A percentile compares a stretch with the other conserved stretches of the same genome.
phyloP scores from a whole-genome alignment of 2,329 filamentous ascomycete species.

The Pseudogymnoascus sp. region DNA sequence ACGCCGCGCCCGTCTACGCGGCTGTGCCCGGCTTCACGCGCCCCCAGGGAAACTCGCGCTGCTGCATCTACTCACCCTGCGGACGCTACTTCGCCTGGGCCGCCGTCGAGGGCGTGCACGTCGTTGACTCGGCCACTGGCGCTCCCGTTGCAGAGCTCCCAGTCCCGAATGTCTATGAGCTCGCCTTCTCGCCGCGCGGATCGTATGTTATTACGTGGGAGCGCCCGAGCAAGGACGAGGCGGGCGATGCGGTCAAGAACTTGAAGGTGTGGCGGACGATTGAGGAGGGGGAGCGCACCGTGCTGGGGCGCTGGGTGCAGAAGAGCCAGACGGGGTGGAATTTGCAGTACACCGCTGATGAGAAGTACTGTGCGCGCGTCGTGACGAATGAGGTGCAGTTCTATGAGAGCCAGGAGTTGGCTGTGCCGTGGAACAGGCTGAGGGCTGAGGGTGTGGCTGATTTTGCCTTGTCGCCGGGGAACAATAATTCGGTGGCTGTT shows the following conservation, averaged over 20 bases:
- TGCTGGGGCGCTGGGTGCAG: conserved; percentile 86
- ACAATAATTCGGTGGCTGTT: conserved; percentile 85
- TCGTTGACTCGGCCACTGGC: conserved; percentile 74
- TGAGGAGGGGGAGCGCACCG: conserved; percentile 55
- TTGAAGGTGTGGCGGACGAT: conserved; percentile 88
- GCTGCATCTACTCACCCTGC: conserved; percentile 90
- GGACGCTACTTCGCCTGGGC: conserved; percentile 96
- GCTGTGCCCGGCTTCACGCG: conserved; percentile 72
- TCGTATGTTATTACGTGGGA: conserved; percentile 97
- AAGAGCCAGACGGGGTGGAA: conserved; percentile 96
- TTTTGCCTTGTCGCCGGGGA: conserved; percentile 82
- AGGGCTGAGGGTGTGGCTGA: conserved; percentile 82
- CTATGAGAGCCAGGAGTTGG: conserved; percentile 78
- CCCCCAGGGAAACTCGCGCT: conserved; percentile 90
- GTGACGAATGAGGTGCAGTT: conserved; percentile 98
- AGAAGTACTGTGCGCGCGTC: conserved; percentile 82
- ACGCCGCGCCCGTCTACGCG: conserved; percentile 83
- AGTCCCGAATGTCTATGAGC: conserved; percentile 79
- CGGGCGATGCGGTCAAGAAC: conserved; percentile 90
- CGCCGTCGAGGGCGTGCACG: conserved; percentile 73
- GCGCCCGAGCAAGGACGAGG: conserved; percentile 82
- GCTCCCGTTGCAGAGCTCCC: conserved; percentile 65
- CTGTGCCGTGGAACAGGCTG: conserved; percentile 90
- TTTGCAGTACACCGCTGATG: conserved; percentile 89
- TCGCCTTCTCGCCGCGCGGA: conserved; percentile 86